Evolutionary conservation across 306 rosid species (phyloP).

Genomic region (Sophora flavescens): DNA sequence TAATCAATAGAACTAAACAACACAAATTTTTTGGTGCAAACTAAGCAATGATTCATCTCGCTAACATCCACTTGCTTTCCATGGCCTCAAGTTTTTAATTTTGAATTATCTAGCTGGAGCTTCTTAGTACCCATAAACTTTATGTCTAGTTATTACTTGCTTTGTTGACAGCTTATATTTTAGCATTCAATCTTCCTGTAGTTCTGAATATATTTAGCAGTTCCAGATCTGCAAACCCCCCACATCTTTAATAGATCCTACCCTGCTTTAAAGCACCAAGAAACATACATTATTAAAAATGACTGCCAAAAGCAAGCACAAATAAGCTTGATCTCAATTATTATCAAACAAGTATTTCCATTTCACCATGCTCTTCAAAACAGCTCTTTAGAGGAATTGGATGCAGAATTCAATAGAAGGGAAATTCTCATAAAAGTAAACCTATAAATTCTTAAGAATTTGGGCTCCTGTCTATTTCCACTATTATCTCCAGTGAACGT

Average conservation of each 20-base stretch:
- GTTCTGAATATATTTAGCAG: too few relatives aligned
- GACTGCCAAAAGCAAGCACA: too few relatives aligned
- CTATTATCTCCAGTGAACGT: neutral
- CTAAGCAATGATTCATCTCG: neutral
- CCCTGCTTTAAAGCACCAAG: too few relatives aligned
- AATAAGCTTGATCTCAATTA: neutral
- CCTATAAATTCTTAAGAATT: neutral
- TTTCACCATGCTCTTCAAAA: neutral
- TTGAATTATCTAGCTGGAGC: too few relatives aligned
- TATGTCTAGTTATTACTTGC: too few relatives aligned
- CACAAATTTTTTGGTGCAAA: neutral
- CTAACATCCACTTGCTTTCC: slow-evolving; percentile 7
- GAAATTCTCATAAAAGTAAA: too few relatives aligned
- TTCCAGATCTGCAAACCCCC: too few relatives aligned
- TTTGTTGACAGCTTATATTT: too few relatives aligned
- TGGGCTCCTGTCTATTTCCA: neutral
- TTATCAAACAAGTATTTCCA: neutral
- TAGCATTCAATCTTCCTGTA: too few relatives aligned
- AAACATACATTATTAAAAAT: too few relatives aligned
- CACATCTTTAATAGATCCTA: too few relatives aligned
- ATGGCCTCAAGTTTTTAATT: neutral
- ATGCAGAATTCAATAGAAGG: neutral
- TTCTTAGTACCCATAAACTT: too few relatives aligned
- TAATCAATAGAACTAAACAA: neutral
- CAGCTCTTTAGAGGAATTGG: neutral